A percentile compares a stretch with the other conserved stretches of the same genome.
These are phyloP conservation scores for Penicillium nordicum DNA, from an alignment of 2,329 filamentous ascomycete species.

Conservation along the genomic window DNA sequence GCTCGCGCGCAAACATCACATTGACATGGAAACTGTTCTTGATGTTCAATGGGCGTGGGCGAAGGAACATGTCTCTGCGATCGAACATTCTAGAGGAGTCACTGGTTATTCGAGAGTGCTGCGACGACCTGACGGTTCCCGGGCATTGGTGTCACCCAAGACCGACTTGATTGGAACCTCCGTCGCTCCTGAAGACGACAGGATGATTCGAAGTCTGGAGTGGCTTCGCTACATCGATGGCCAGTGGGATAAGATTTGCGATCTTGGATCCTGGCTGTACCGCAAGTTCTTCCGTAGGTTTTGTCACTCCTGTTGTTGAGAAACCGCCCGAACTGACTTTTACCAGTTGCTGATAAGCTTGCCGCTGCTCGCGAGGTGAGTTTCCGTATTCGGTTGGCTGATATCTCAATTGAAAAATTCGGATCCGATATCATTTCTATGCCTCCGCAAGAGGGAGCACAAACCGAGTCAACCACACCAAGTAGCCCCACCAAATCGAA, in stretches of 20 bases:
- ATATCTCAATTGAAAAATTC: conserved; percentile 43
- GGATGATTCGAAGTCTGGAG: conserved; percentile 75
- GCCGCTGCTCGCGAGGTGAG: conserved; percentile 55
- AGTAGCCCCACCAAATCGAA: conserved; percentile 34
- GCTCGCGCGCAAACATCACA: conserved; percentile 69
- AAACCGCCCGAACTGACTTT: conserved; percentile 7
- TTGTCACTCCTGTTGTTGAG: conserved; percentile 12
- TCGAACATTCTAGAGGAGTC: conserved; percentile 30
- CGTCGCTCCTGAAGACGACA: conserved; percentile 59
- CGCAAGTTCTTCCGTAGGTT: conserved; percentile 77
- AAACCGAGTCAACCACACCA: conserved; percentile 26
- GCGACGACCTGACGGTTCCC: conserved; percentile 47
- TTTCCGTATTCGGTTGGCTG: conserved; percentile 49
- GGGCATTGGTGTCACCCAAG: conserved; percentile 62
- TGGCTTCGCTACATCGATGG: conserved; percentile 77
- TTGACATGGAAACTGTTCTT: conserved; percentile 72
- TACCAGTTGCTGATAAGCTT: conserved; percentile 42
- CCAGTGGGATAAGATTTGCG: conserved; percentile 68
- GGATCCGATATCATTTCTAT: conserved; percentile 36
- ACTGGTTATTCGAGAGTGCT: conserved; percentile 45
- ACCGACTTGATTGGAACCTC: conserved; percentile 67
- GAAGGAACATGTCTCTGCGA: conserved; percentile 33
- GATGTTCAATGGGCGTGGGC: conserved; percentile 59
- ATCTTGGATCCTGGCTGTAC: conserved; percentile 68
- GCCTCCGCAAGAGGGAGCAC: conserved; percentile 23